Conservation (phyloP, 1,284 basidiomycete genomes). For the Cryptococcus amylolentus region DNA sequence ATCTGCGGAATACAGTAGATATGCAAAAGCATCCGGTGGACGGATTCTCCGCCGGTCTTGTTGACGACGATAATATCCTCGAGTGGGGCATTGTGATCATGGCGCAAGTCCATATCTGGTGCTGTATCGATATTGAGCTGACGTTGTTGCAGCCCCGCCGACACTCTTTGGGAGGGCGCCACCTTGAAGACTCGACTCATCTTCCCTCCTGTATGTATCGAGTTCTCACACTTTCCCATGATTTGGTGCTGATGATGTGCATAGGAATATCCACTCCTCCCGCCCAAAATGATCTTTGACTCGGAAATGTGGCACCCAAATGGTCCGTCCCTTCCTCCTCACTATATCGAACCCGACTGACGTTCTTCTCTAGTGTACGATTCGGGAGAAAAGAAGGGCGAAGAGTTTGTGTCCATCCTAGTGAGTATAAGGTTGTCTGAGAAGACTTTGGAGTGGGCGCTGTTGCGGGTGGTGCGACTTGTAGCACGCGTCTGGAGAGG, state of each 20-base stretch:
- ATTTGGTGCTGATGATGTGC: background rate
- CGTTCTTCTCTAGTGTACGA: constrained; percentile 66
- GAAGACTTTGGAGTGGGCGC: background rate
- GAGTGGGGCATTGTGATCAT: constrained; percentile 94
- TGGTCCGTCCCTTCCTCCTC: constrained; percentile 57
- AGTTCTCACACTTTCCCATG: background rate
- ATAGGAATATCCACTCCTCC: constrained; percentile 79
- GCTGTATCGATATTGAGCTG: background rate
- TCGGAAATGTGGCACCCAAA: constrained; percentile 99
- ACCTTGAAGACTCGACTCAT: constrained; percentile 83
- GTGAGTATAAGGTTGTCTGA: constrained; percentile 53
- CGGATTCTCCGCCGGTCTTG: constrained; percentile 91
- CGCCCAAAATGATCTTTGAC: constrained; percentile 93
- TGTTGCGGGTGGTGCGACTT: background rate
- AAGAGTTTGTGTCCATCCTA: constrained; percentile 93
- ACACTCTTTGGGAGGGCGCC: constrained; percentile 89
- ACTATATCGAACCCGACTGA: background rate
- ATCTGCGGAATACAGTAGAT: constrained; percentile 54
- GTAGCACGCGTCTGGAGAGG: constrained; percentile 88
- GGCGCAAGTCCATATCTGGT: constrained; percentile 59
- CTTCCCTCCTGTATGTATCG: constrained; percentile 62
- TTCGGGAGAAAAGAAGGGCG: constrained; percentile 84
- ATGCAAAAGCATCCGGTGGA: constrained; percentile 85
- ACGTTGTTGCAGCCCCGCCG: constrained; percentile 62
- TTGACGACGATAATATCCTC: constrained; percentile 85